These are phyloP conservation scores for Hamamelis virginiana DNA, from an alignment of 164 flowering plant species.

Conservation along the genomic window DNA sequence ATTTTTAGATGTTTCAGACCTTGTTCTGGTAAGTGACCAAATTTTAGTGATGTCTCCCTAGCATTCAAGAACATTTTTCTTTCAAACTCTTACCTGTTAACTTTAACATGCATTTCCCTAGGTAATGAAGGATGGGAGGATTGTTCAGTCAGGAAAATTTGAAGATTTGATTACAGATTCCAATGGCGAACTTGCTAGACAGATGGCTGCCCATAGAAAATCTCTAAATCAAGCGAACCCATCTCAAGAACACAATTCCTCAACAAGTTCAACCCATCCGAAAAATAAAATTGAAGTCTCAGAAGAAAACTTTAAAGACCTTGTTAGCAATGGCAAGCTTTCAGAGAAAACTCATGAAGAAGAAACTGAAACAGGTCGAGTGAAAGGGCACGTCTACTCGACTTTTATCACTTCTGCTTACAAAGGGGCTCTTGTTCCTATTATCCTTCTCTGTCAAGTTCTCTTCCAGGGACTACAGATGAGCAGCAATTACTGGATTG, in stretches of 20 bases:
- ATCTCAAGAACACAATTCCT: no score
- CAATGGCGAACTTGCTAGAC: constrained; percentile 56
- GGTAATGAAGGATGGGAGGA: no score
- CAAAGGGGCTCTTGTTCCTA: no score
- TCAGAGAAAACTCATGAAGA: no score
- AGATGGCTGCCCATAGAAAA: constrained; percentile 59
- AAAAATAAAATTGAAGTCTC: constrained; percentile 29
- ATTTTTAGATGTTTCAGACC: constrained; percentile 67
- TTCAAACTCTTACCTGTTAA: neutral
- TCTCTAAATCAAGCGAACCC: constrained; percentile 54
- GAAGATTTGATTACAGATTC: constrained; percentile 52
- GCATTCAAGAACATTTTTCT: neutral
- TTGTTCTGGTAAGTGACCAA: constrained; percentile 56
- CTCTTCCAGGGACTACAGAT: no score
- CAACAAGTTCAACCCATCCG: constrained; percentile 15
- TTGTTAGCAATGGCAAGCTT: no score
- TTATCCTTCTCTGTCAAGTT: no score
- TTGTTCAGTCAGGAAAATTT: constrained; percentile 71
- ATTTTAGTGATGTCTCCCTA: no score
- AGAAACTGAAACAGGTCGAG: constrained; percentile 63
- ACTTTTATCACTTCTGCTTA: constrained; percentile 64
- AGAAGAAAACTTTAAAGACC: no score
- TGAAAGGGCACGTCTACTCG: constrained; percentile 72
- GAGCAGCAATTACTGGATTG: constrained; percentile 92
- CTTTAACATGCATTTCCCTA: neutral